Conservation (phyloP, 2,329 filamentous ascomycete genomes). For the Xylariaceae sp. region DNA sequence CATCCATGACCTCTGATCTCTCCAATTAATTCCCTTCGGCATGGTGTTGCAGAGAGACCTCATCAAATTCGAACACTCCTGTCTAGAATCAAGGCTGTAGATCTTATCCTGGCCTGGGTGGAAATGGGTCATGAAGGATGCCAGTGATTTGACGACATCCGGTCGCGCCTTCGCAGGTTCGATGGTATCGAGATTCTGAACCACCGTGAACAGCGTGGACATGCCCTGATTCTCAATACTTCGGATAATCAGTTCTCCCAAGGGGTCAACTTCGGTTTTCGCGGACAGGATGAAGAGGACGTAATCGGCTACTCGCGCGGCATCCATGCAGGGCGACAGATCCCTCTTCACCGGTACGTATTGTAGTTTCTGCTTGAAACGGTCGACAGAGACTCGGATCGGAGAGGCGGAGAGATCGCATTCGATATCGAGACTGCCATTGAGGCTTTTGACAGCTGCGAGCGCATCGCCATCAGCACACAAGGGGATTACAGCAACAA, state of each 20-base stretch:
- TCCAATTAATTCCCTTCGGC: constrained; percentile 91
- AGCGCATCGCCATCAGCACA: constrained; percentile 65
- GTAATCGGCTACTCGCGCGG: constrained; percentile 83
- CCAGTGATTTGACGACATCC: constrained; percentile 74
- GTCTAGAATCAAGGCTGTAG: constrained; percentile 78
- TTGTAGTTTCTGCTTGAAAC: constrained; percentile 92
- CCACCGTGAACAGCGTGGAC: constrained; percentile 82
- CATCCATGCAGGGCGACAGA: constrained; percentile 72
- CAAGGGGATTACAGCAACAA: constrained; percentile 83
- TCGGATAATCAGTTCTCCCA: constrained; percentile 79
- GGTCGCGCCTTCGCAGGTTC: constrained; percentile 73
- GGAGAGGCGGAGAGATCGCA: constrained; percentile 54
- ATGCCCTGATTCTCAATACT: constrained; percentile 91
- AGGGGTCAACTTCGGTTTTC: constrained; percentile 72
- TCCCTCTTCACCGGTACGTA: constrained; percentile 73
- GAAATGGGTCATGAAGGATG: constrained; percentile 90
- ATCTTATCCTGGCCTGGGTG: constrained; percentile 90
- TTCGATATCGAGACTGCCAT: constrained; percentile 73
- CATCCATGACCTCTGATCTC: constrained; percentile 95
- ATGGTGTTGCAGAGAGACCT: constrained; percentile 85
- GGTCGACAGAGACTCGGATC: constrained; percentile 66
- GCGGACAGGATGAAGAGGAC: constrained; percentile 81
- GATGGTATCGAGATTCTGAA: constrained; percentile 71
- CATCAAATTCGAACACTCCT: constrained; percentile 87
- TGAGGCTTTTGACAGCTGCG: constrained; percentile 64